phyloP scores from a whole-genome alignment of 306 rosid genomes.

The Abrus precatorius region DNA sequence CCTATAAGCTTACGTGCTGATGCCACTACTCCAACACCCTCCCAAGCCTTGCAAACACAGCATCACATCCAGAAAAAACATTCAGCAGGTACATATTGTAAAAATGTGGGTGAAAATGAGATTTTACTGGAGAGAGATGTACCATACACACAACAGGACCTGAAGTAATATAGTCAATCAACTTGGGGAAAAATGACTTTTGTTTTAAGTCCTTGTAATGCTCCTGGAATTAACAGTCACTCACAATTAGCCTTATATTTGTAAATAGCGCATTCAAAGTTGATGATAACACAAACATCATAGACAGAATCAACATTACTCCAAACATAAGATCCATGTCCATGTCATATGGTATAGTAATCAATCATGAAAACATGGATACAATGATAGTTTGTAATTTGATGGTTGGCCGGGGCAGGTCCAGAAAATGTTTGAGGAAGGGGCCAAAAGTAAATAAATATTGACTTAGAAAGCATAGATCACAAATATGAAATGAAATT shows the following conservation, averaged over 20 bases:
- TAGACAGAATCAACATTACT: slow-evolving; percentile 20
- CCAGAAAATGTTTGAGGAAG: too few relatives aligned
- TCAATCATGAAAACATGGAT: slow-evolving; percentile 33
- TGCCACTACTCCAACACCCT: slow-evolving; percentile 94
- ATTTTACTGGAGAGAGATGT: slow-evolving; percentile 34
- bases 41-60: slow-evolving; percentile 83
- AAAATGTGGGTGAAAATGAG: slow-evolving; percentile 22
- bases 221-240: slow-evolving; percentile 67
- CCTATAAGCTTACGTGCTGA: slow-evolving; percentile 98
- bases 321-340: slow-evolving; percentile 12
- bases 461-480: too few relatives aligned
- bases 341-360: slow-evolving; percentile 17
- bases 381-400: not conserved
- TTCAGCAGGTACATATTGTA: slow-evolving; percentile 32
- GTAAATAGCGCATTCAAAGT: slow-evolving; percentile 17
- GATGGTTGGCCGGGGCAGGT: not conserved
- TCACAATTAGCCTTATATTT: slow-evolving; percentile 29
- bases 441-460: too few relatives aligned
- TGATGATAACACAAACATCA: slow-evolving; percentile 34
- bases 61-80: slow-evolving; percentile 43
- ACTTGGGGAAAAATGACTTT: slow-evolving; percentile 83
- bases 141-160: slow-evolving; percentile 99
- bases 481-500: too few relatives aligned
- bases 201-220: slow-evolving; percentile 91
- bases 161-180: slow-evolving; percentile 90